Conservation (phyloP, 2,329 filamentous ascomycete species). For the Scedosporium apiospermum region DNA sequence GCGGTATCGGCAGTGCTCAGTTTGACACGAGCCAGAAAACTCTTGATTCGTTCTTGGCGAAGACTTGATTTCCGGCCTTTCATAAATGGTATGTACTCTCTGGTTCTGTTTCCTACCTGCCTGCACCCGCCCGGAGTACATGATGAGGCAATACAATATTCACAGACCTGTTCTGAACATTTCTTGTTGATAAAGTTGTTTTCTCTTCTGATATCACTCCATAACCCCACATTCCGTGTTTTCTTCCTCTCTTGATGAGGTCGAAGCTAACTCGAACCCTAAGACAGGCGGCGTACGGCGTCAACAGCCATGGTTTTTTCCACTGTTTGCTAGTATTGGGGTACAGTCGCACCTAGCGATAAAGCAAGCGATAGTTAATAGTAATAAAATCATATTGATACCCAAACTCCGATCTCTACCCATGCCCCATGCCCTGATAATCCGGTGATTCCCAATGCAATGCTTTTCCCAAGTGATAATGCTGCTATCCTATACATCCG, state of each 20-base stretch:
- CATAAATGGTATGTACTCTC: slow-evolving; percentile 24
- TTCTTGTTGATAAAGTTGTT: slow-evolving; percentile 64
- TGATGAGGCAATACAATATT: slow-evolving; percentile 61
- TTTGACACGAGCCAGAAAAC: slow-evolving; percentile 69
- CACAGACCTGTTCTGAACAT: slow-evolving; percentile 80
- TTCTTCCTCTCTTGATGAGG: slow-evolving; percentile 5
- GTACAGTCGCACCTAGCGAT: neutral
- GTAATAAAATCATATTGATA: neutral
- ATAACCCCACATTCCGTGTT: slow-evolving; percentile 39
- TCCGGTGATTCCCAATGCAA: neutral
- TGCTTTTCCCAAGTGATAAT: slow-evolving; percentile 5
- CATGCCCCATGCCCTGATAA: neutral
- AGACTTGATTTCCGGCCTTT: slow-evolving; percentile 13
- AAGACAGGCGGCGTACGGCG: neutral
- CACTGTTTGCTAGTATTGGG: neutral
- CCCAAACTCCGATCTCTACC: neutral
- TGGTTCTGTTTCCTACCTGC: slow-evolving; percentile 10
- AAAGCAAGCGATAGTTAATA: too few species aligned
- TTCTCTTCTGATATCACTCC: slow-evolving; percentile 58
- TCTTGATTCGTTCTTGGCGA: slow-evolving; percentile 70
- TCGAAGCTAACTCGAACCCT: neutral
- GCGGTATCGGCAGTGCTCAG: slow-evolving; percentile 69
- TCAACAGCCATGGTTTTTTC: neutral
- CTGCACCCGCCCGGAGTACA: slow-evolving; percentile 19
- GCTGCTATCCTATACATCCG: slow-evolving; percentile 35